Evolutionary conservation across 1,284 basidiomycete species (phyloP).

Genomic region (Sporisorium reilianum): DNA sequence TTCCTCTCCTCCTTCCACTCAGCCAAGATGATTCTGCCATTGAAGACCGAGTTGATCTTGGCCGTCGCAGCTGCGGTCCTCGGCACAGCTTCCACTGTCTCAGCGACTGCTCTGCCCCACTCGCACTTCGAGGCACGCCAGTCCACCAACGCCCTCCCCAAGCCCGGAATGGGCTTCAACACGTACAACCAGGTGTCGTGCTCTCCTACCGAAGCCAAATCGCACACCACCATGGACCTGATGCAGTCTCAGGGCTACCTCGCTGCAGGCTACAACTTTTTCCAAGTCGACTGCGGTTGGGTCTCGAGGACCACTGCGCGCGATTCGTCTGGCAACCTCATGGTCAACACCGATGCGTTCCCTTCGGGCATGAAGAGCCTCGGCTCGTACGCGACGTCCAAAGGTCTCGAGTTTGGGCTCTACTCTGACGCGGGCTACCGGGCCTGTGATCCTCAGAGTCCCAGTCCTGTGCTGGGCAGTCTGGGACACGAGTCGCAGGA

Average conservation of each 20-base stretch:
- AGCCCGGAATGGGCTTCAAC: conserved; percentile 61
- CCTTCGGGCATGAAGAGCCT: conserved; percentile 72
- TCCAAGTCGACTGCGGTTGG: conserved; percentile 69
- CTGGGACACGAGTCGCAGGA: conserved; percentile 73
- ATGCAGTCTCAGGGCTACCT: conserved; percentile 66
- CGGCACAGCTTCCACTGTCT: conserved; percentile 3
- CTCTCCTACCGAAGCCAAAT: conserved; percentile 55
- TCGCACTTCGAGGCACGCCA: conserved; percentile 8
- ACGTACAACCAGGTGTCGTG: conserved; percentile 68
- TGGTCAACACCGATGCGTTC: conserved; percentile 71
- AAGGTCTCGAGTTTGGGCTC: conserved; percentile 73
- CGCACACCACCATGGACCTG: conserved; percentile 64
- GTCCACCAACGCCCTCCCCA: conserved; percentile 15
- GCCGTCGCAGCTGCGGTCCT: conserved; percentile 15
- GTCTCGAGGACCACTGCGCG: conserved; percentile 66
- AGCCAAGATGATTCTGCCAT: conserved; percentile 8
- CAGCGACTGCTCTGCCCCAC: conserved; percentile 5
- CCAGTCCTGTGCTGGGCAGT: conserved; percentile 70
- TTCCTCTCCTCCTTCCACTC: not conserved
- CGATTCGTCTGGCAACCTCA: conserved; percentile 71
- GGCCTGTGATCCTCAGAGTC: conserved; percentile 50
- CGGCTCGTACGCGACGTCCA: conserved; percentile 70
- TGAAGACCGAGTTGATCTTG: not conserved
- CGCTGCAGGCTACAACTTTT: conserved; percentile 48
- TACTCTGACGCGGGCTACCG: conserved; percentile 73